phyloP scores from a whole-genome alignment of 169 alveolate species.

The Plasmodium gallinaceum region DNA sequence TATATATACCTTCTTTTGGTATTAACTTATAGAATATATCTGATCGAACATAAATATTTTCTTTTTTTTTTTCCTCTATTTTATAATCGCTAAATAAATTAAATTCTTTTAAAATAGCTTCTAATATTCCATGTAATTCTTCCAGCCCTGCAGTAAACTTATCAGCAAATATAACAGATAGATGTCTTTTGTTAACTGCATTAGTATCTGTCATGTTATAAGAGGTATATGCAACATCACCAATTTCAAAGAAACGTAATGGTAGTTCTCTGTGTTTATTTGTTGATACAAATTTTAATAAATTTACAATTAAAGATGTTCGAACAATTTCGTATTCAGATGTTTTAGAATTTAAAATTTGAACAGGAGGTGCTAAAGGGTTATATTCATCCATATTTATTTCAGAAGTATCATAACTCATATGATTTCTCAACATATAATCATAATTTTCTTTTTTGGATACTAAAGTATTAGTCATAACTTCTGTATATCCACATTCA shows the following conservation, averaged over 20 bases:
- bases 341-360: constrained; percentile 93
- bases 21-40: constrained; percentile 51
- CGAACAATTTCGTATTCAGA: constrained; percentile 93
- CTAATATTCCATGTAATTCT: constrained; percentile 81
- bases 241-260: constrained; percentile 93
- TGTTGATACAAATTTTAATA: constrained; percentile 91
- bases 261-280: constrained; percentile 93
- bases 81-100: constrained; percentile 61
- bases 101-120: constrained; percentile 72
- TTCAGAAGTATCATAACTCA: constrained; percentile 47
- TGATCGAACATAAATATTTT: constrained; percentile 43
- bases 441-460: constrained; percentile 78
- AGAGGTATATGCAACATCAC: constrained; percentile 90
- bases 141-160: constrained; percentile 83
- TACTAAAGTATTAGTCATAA: constrained; percentile 82
- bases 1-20: constrained; percentile 31
- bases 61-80: constrained; percentile 71
- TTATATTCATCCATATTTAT: constrained; percentile 47
- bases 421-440: constrained; percentile 76
- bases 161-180: constrained; percentile 89
- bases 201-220: constrained; percentile 84
- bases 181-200: constrained; percentile 88
- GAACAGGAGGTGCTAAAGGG: constrained; percentile 86
- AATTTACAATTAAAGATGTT: constrained; percentile 95
- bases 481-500: constrained; percentile 82